Evolutionary conservation across 345 rosid species (phyloP).

Genomic region (Dipteronia dyeriana): DNA sequence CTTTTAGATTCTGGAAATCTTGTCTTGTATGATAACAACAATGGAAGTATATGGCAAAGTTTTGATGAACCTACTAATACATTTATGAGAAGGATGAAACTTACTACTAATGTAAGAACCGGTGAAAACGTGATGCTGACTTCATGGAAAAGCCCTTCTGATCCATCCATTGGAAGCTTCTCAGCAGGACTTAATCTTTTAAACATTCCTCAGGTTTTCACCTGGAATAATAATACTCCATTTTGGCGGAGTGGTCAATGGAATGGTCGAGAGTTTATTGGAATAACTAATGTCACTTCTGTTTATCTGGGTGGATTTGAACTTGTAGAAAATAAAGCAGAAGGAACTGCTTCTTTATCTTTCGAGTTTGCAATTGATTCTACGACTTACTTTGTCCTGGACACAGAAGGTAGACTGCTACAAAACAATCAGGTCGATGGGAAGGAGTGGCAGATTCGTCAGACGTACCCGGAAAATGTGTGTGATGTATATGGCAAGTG

Average conservation of each 20-base stretch:
- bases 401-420: conserved; percentile 29
- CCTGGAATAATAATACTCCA: conserved; percentile 46
- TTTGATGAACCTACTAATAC: conserved; percentile 43
- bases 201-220: conserved; percentile 34
- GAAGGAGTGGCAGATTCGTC: conserved; percentile 19
- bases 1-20: conserved; percentile 47
- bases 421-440: conserved; percentile 21
- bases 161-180: conserved; percentile 59
- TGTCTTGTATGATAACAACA: conserved; percentile 20
- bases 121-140: conserved; percentile 32
- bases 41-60: conserved; percentile 54
- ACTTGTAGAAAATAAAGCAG: conserved; percentile 13
- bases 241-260: conserved; percentile 42
- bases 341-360: conserved; percentile 27
- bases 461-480: background rate
- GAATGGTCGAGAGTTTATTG: conserved; percentile 32
- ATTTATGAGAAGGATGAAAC: conserved; percentile 39
- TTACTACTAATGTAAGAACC: conserved; percentile 29
- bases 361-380: conserved; percentile 1
- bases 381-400: conserved; percentile 20
- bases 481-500: conserved; percentile 55
- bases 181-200: conserved; percentile 34
- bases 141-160: conserved; percentile 50
- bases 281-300: conserved; percentile 19
- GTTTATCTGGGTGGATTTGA: conserved; percentile 32